Conservation (phyloP, 1,284 basidiomycete genomes). For the Ustilago xerochloae region DNA sequence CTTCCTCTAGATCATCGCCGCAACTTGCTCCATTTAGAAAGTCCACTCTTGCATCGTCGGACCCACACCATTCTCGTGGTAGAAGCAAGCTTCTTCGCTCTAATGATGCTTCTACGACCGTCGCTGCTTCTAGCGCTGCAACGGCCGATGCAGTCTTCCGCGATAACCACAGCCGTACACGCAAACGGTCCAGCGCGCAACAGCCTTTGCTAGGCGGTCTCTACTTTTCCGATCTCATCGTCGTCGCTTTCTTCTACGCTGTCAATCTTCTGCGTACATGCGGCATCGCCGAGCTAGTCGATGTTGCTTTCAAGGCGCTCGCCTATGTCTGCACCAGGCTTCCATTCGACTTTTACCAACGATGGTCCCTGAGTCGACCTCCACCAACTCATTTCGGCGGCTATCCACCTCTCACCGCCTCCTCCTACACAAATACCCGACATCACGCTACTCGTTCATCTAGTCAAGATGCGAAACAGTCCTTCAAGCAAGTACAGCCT, state of each 20-base stretch:
- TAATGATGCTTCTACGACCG: not conserved
- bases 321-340: constrained; percentile 46
- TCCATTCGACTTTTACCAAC: constrained; percentile 50
- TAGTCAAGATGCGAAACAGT: not conserved
- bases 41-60: constrained; percentile 7
- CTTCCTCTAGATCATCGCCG: constrained; percentile 5
- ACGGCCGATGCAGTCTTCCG: constrained; percentile 1
- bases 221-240: constrained; percentile 63
- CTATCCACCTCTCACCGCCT: constrained; percentile 8
- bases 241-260: constrained; percentile 56
- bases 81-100: constrained; percentile 5
- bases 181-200: constrained; percentile 20
- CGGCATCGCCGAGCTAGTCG: constrained; percentile 60
- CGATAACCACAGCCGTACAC: constrained; percentile 12
- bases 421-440: not conserved
- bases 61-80: not conserved
- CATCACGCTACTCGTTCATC: not conserved
- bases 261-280: constrained; percentile 61
- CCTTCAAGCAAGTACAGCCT: not conserved
- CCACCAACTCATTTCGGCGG: constrained; percentile 12
- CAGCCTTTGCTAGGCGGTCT: constrained; percentile 60
- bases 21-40: constrained; percentile 14
- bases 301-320: constrained; percentile 55
- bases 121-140: not conserved
- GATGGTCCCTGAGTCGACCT: constrained; percentile 48